Base-by-base conservation (phyloP, 2,329 filamentous ascomycete species). In the Ophiostoma quercus region DNA sequence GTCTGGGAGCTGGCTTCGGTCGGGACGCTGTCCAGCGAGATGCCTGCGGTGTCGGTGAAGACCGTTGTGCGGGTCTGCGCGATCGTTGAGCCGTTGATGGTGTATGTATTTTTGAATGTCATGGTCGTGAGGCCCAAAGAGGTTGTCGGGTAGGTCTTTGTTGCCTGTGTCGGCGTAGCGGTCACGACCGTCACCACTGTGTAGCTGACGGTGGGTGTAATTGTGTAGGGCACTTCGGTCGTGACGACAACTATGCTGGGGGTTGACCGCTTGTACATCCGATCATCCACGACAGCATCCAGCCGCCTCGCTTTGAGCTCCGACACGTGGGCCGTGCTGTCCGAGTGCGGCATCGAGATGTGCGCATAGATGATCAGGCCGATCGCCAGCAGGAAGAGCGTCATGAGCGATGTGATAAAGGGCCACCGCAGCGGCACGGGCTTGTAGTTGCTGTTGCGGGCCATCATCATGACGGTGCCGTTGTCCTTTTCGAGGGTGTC, bases 371-470 rank as follows among this genome's bases (percentile, higher is more conserved):
- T 72, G 19, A 79, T 72, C 63, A 79, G 39, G 3, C 47, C 74
- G 39, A 79, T 77, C 43, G 76, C 72, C 3, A 73, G 66, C 3
- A 73, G 69, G 16, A 79, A 70, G 2, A 78, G 25, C 1, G 73
- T 39, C 25, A 78, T 75, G 66, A 76, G 70, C 41, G 43, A 25
- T 1, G 69, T 51, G 65, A 79, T 74, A 65, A 79, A 79, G 2
- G 76, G 77, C 77, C 77, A 78, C 71, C 74, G 74, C 68, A 79
- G 70, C 22, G 78, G 73, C 66, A 73, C 76, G 1, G 78, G 78
- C 68, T 76, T 76, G 72, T 79, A 78, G 72, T 76, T 74, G 1
- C 76, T 74, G 67, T 72, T 62, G 12, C 57, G 25, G 25, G 57
- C 57, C 57, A 63, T 63, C 25, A 63, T 2, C 19, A 63, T 16